Base-by-base conservation (phyloP, 441 rosid genomes). In the Gossypium schwendimanii region DNA sequence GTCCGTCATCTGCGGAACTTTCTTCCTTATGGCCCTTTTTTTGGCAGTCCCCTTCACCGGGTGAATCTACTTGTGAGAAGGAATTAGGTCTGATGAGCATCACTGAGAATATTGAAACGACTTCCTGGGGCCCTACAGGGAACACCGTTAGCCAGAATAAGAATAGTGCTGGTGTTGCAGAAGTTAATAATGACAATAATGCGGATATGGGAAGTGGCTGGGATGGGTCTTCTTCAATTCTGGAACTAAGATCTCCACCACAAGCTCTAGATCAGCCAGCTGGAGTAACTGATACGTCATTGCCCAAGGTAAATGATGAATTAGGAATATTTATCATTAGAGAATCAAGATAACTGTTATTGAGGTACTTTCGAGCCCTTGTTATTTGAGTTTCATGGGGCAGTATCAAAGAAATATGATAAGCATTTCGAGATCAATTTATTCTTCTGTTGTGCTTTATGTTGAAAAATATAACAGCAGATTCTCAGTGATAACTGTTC, bases 1-100 rank as follows among this genome's bases (percentile, higher is more conserved):
- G 99, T 71, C 99, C 98, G 6, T 91, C 99, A 3, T 86, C 93
- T 74, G 63, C 94, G 1, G 97, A 96, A 78, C 92, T 96, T 69
- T 95, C 97, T 18, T 87, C 93, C n/a, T 79, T 88, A 18, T 96
- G 99, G 99, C 82, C 98, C 58, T 89, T 87, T 76, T 81, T 88
- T 79, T 78, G 79, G 62, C 93, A 87, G 61, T 60, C 81, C 63
- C 85, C 93, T 74, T 76, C 93, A 2, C 75, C 41, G 0, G 90
- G 86, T 70, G 97, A 87, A 72, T 83, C 97, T 14, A 70, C 82
- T 21, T 89, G 97, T 67, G 97, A 90, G 78, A 85, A 90, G 81
- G 94, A 87, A 78, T 41, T 89, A 84, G 90, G 96, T 58, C 76
- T 87, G 83, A 93, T 91, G 97, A 87, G 92, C 76, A 91, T 95